Evolutionary conservation across 2,329 filamentous ascomycete species (phyloP), one percentile per base, ranked within the genome.

Genomic region (Gliomastix tumulicola): DNA sequence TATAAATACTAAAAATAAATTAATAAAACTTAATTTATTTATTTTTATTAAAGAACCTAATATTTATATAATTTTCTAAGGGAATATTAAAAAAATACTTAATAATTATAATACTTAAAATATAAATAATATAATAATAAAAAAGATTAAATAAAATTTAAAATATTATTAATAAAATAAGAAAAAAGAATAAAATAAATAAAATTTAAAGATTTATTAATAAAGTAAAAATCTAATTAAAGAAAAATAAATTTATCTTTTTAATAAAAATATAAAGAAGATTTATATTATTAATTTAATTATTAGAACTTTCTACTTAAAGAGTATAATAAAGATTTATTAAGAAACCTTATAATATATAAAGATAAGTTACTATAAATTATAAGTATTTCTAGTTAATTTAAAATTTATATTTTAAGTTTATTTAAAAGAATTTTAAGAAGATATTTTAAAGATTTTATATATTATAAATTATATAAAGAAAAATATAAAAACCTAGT

Each of bases 391-490:
- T n/a, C n/a, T n/a, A 18, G n/a, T 34, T 21, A 18, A 19, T 6
- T 18, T 13, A 34, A 17, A 21, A 36, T 8, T 7, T 28, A n/a
- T 23, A 23, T 18, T 28, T 28, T 17, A 30, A 16, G 13, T 16
- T 4, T 18, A 28, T 6, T 18, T 28, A 9, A 11, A 18, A 28
- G 15, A 16, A 18, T 32, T 18, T 27, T 17, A n/a, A 23, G 19
- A 15, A 17, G 8, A 12, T 38, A 28, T 33, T 20, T 12, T 18
- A n/a, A 9, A 25, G 22, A 9, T 25, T 25, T n/a, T 25, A 25
- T 25, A 25, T 25, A 25, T 9, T 25, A 13, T 16, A 17, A 36
- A 30, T 35, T 39, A 39, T 23, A 36, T 32, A 35, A 18, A 21
- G 34, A 3, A 21, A 38, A 21, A 7, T 35, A 25, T 34, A 34